These are phyloP conservation scores for Balamuthia mandrillaris DNA, from an alignment of 208 protist species.

Conservation along the genomic window DNA sequence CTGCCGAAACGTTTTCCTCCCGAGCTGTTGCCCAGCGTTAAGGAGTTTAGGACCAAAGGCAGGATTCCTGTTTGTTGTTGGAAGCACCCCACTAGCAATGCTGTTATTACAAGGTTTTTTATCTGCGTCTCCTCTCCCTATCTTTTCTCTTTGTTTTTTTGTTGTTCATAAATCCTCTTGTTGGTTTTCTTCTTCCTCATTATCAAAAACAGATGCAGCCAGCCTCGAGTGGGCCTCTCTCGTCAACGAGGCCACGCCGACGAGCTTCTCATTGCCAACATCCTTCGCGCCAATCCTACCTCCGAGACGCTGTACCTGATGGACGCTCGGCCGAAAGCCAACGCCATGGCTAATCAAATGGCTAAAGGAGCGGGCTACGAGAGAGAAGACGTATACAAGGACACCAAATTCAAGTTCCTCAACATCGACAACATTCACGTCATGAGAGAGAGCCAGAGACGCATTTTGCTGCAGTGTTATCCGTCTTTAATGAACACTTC, in stretches of 20 bases:
- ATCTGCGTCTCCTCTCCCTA: no score
- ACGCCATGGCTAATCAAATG: conserved; percentile 28
- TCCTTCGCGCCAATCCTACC: conserved; percentile 2
- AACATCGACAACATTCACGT: conserved; percentile 40
- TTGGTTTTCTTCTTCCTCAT: no score
- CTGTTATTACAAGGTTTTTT: no score
- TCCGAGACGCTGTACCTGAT: neutral
- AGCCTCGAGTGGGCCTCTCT: conserved; percentile 73
- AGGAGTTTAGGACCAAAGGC: no score
- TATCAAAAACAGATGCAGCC: conserved; percentile 71
- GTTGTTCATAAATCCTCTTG: no score
- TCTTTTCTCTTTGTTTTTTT: no score
- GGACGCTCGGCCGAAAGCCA: neutral
- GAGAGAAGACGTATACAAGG: neutral
- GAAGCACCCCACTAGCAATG: no score
- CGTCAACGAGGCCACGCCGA: neutral
- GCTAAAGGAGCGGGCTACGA: conserved; percentile 23
- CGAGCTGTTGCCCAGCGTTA: no score
- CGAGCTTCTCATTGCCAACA: neutral
- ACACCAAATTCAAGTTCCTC: conserved; percentile 2
- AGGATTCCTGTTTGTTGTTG: no score
- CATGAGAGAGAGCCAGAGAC: conserved; percentile 20
- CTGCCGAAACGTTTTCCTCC: no score
- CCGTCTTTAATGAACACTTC: neutral
- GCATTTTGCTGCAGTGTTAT: neutral